Evolutionary conservation across 2,329 filamentous ascomycete genomes (phyloP), one percentile per base, ranked within the genome.

Genomic region (Pyrenochaeta sp.): DNA sequence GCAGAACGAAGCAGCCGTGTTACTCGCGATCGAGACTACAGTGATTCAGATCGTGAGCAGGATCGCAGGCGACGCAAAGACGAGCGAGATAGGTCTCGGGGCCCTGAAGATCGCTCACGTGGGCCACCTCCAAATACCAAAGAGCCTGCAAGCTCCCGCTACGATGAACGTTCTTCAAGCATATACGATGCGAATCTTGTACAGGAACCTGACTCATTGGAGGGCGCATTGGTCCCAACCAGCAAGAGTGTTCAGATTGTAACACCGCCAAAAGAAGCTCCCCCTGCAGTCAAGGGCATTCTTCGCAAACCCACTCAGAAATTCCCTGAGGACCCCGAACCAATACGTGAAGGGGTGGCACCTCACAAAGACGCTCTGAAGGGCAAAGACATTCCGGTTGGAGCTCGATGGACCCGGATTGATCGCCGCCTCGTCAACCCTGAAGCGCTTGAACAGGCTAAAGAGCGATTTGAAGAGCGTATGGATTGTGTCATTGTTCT

Each of bases 401-500:
- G 90, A 51, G 93, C 93, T 30, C 86, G 92, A 49, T 97, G 93
- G 93, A 97, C 93, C 41, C 96, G 95, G 79, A 93, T 98, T 70
- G 91, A 90, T 71, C 87, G 93, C 51, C 87, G 89, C 62, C 84
- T 96, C 49, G 93, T 98, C 66, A 97, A 96, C 64, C 92, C 93
- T 0, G 90, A 94, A 64, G 92, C 93, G 0, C 79, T 98, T 41
- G 90, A 91, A 52, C 84, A 90, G 56, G 90, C 90, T n/a, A 90
- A 95, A 66, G 93, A 97, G 78, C 84, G 94, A 27, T 98, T 90
- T 63, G 94, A 98, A 76, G 90, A 96, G 66, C 86, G 92, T n/a
- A 86, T 92, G 54, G 92, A 97, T 69, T 96, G 92, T 74, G 92
- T 98, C 54, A 97, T 97, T 73, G 92, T 97, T 2, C 81, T 98